Base-by-base conservation (phyloP, 306 rosid species). In the Prosopis cineraria region DNA sequence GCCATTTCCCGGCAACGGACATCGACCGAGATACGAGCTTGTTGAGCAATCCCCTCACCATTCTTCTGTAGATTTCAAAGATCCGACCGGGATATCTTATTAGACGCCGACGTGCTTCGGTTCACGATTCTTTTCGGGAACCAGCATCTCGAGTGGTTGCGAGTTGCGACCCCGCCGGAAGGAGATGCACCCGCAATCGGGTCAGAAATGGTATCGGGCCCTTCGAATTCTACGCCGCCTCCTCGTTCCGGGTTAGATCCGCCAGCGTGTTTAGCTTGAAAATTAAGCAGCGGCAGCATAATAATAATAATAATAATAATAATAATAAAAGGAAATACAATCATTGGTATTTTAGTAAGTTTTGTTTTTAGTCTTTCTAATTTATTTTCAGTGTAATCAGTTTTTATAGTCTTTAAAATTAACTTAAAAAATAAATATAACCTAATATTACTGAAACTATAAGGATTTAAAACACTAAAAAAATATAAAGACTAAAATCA, bases 41-140 rank as follows among this genome's bases (percentile, higher is more conserved):
- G 85, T 80, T 92, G 78, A 95, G 85, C 79, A 85, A 73, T 36
- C 97, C 97, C 63, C 98, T 88, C 82, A 92, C 98, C 98, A 95
- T 92, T 60, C 41, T 68, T 22, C 22, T 13, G 34, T 25, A 1
- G 16, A 69, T 13, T 69, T 14, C 14, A 44, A 68, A 68, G 72
- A 68, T 41, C 72, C 55, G 8, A 68, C 0, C 12, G 19, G 16
- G 53, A 40, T 33, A 67, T 24, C 55, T 1, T 3, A 19, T 41
- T 5, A 7, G 27, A 44, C 39, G 72, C 19, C 9, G 34, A 6
- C 14, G 48, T 3, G 8, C 43, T 25, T 13, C 13, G 10, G 37
- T 6, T 36, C 70, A 10, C 17, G 2, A 24, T 22, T 43, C 50
- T 24, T 24, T 12, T 25, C 7, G 16, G 52, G 52, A 45, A 16